Conservation (phyloP, 257 asterid species). For the Scutellaria galericulata region DNA sequence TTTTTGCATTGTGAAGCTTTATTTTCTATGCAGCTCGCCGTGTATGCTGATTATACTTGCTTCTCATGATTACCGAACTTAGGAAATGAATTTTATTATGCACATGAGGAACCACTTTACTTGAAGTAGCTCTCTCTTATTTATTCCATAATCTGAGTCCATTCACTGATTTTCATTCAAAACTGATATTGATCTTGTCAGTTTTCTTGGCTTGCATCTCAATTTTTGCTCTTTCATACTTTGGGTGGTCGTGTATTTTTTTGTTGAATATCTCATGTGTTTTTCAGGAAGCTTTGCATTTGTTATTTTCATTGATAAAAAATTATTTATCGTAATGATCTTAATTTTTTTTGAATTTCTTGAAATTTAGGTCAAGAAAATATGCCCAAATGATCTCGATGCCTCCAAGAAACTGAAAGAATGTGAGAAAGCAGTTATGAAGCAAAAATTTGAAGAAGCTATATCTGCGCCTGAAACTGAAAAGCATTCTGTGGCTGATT, state of each 20-base stretch:
- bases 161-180: background rate
- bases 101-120: too few relatives aligned
- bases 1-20: too few relatives aligned
- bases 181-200: too few relatives aligned
- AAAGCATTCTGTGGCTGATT: slow-evolving; percentile 72
- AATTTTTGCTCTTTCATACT: background rate
- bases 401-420: slow-evolving; percentile 93
- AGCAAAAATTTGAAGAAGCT: slow-evolving; percentile 96
- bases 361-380: slow-evolving; percentile 68
- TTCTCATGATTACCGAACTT: too few relatives aligned
- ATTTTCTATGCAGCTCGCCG: too few relatives aligned
- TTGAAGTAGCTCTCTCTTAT: too few relatives aligned
- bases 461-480: slow-evolving; percentile 76
- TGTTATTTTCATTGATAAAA: background rate
- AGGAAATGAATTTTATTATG: too few relatives aligned
- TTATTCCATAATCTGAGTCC: too few relatives aligned
- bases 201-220: background rate
- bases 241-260: background rate
- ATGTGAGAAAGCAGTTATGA: slow-evolving; percentile 97
- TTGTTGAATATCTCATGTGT: background rate
- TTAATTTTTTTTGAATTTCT: background rate
- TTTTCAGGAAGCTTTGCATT: background rate
- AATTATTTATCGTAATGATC: background rate
- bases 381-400: slow-evolving; percentile 93
- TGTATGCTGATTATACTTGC: too few relatives aligned